phyloP scores from a whole-genome alignment of 192 early-diverging fungal genomes.

The Diversispora epigaea region DNA sequence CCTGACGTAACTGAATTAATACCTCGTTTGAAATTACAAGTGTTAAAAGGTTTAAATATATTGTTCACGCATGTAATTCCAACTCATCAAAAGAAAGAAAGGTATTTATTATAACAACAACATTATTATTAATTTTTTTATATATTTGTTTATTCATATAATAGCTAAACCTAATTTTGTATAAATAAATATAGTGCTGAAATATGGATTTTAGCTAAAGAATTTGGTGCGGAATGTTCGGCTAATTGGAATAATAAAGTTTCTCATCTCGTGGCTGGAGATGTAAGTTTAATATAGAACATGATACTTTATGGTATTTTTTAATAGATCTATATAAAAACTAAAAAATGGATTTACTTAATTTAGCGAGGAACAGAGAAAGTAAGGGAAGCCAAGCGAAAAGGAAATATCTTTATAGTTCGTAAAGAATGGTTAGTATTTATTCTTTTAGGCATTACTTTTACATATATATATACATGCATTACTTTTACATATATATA shows the following conservation, averaged over 20 bases:
- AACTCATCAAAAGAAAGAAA: conserved; percentile 45
- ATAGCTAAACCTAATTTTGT: neutral
- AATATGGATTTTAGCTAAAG: conserved; percentile 74
- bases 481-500: too few relatives aligned
- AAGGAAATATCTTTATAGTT: conserved; percentile 49
- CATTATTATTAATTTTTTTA: neutral
- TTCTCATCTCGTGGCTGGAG: conserved; percentile 89
- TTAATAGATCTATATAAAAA: neutral
- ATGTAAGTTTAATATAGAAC: conserved; percentile 49
- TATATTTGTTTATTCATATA: neutral
- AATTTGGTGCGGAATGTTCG: conserved; percentile 82
- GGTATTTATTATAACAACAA: neutral
- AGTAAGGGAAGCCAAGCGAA: conserved; percentile 62
- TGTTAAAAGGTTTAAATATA: conserved; percentile 68
- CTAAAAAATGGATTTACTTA: neutral
- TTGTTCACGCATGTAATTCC: conserved; percentile 86
- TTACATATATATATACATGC: too few relatives aligned
- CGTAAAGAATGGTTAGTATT: conserved; percentile 55
- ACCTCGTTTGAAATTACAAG: conserved; percentile 51
- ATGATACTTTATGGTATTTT: neutral
- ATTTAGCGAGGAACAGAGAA: conserved; percentile 69
- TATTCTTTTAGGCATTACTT: too few relatives aligned
- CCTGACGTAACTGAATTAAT: conserved; percentile 44
- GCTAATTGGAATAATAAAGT: conserved; percentile 57
- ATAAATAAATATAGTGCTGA: conserved; percentile 51